Evolutionary conservation across 805 yeast genomes (phyloP).

Genomic region (Wickerhamia fluorescens): DNA sequence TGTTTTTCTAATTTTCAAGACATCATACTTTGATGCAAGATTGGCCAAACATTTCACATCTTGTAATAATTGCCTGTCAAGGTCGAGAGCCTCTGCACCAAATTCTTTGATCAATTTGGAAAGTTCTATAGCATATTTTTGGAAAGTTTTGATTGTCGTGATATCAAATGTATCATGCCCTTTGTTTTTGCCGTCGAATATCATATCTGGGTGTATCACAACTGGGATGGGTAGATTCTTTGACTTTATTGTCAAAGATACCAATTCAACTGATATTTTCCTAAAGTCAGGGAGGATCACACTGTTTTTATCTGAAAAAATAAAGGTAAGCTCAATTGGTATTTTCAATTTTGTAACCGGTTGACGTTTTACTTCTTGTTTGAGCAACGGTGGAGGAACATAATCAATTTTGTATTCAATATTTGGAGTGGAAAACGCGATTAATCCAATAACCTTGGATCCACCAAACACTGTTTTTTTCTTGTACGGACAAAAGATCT

Average conservation of each 20-base stretch:
- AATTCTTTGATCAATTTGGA: constrained; percentile 15
- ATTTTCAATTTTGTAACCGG: constrained; percentile 15
- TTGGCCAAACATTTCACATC: constrained; percentile 29
- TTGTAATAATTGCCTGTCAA: constrained; percentile 19
- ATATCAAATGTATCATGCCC: constrained; percentile 24
- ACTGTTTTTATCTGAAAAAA: constrained; percentile 13
- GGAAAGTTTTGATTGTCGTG: constrained; percentile 26
- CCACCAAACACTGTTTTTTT: constrained; percentile 24
- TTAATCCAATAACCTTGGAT: constrained; percentile 25
- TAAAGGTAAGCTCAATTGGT: constrained; percentile 25
- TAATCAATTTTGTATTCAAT: constrained; percentile 21
- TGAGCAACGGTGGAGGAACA: constrained; percentile 11
- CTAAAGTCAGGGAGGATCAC: constrained; percentile 19
- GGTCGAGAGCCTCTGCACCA: constrained; percentile 16
- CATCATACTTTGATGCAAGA: constrained; percentile 20
- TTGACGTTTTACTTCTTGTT: constrained; percentile 2
- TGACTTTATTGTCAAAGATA: constrained; percentile 24
- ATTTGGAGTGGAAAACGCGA: constrained; percentile 26
- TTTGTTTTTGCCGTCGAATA: constrained; percentile 24
- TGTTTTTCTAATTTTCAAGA: constrained; percentile 15
- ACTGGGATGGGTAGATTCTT: constrained; percentile 27
- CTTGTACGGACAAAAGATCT: constrained; percentile 23
- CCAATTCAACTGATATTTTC: constrained; percentile 22
- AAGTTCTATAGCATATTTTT: constrained; percentile 23
- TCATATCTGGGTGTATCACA: constrained; percentile 27